Percentiles rank a stretch among this genome's conserved stretches.
Conservation (phyloP, 2,329 filamentous ascomycete genomes). For the Neonectria sp. region DNA sequence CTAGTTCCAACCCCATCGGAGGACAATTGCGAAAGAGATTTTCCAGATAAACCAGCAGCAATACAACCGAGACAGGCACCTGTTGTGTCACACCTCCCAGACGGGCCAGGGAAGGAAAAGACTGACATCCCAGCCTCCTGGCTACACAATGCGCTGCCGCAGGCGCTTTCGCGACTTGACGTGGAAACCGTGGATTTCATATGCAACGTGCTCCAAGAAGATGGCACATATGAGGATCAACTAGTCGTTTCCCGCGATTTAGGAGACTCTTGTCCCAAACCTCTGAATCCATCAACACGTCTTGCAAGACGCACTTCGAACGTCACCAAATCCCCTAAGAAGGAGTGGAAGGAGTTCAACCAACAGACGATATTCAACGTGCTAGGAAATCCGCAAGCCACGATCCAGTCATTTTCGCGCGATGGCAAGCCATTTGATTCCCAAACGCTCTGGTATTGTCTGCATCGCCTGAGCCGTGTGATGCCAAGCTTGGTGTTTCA, state of each 20-base stretch:
- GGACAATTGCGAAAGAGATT: constrained; percentile 28
- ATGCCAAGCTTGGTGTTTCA: constrained; percentile 73
- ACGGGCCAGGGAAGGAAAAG: constrained; percentile 2
- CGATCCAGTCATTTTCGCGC: constrained; percentile 71
- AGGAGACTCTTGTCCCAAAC: constrained; percentile 27
- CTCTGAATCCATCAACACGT: constrained; percentile 30
- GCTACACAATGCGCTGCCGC: constrained; percentile 62
- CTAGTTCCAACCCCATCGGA: constrained; percentile 1
- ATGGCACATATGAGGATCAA: constrained; percentile 67
- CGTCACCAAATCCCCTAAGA: constrained; percentile 35
- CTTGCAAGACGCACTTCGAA: constrained; percentile 27
- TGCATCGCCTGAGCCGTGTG: constrained; percentile 71
- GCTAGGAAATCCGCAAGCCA: constrained; percentile 69
- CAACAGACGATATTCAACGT: constrained; percentile 77
- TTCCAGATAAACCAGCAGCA: constrained; percentile 39
- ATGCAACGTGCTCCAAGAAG: constrained; percentile 72
- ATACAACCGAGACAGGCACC: constrained; percentile 41
- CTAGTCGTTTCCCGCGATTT: constrained; percentile 18
- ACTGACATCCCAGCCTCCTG: constrained; percentile 19
- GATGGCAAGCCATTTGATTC: constrained; percentile 70
- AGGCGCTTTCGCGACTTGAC: constrained; percentile 69
- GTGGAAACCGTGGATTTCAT: constrained; percentile 72
- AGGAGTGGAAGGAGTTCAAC: constrained; percentile 73
- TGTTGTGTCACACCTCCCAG: neutral
- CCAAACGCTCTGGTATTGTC: constrained; percentile 74